Evolutionary conservation across 2,329 filamentous ascomycete species (phyloP), one percentile per base, ranked within the genome.

Genomic region (Sporothrix brunneoviolacea): DNA sequence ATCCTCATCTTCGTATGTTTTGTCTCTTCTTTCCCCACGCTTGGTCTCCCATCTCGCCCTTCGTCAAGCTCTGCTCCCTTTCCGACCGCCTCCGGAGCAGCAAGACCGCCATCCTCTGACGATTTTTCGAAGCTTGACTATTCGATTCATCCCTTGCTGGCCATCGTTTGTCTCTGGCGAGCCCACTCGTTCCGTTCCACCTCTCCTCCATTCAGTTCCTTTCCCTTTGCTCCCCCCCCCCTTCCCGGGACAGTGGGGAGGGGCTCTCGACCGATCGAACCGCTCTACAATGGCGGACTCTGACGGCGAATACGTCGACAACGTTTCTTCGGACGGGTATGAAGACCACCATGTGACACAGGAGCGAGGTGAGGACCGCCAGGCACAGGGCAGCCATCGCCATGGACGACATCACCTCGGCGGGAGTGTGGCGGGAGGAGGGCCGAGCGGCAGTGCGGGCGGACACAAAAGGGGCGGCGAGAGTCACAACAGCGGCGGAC

Each of bases 261-360:
- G 46, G 41, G 24, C 9, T 3, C 7, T 24, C 21, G 9, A 38
- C 33, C 18, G 12, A 9, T 30, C 8, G 30, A n/a, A n/a, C n/a
- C n/a, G n/a, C n/a, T n/a, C n/a, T n/a, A 37, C 36, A 57, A 88
- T 88, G 84, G 81, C 82, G 50, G 83, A 86, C 67, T 87, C 83
- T 16, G 84, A 88, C 62, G 84, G 80, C 65, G 83, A 87, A 58
- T 87, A 80, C 64, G 75, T 84, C 54, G 77, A 80, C 53, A 77
- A 78, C 60, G 71, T 74, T 64, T 84, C 82, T 21, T 82, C 84
- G 59, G 83, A 86, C 60, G 83, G 84, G 56, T 72, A 82, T 54
- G 69, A 72, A 55, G 71, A 72, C 58, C 70, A 75, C 58, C 70
- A 68, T 38, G 68, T 73, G 57, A 70, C 66, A 48, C 65, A 12